These are phyloP conservation scores for Xeromyces bisporus DNA, from an alignment of 495 filamentous ascomycete genomes.

Conservation along the genomic window DNA sequence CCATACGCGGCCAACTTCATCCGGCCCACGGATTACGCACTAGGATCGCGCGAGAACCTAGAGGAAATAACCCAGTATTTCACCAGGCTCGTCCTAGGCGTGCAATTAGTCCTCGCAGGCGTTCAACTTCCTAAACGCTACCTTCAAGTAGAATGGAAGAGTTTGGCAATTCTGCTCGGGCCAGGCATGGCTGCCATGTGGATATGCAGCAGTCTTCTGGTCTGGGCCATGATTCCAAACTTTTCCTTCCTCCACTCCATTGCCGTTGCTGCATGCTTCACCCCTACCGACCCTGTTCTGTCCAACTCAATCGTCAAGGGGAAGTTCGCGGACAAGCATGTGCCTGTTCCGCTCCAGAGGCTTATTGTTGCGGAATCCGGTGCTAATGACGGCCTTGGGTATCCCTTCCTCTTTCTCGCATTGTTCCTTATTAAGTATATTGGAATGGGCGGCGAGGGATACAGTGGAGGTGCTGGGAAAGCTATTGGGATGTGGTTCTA, in stretches of 20 bases:
- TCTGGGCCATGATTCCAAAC: conserved; percentile 65
- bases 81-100: conserved; percentile 73
- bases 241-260: conserved; percentile 61
- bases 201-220: conserved; percentile 58
- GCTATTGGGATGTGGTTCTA: conserved; percentile 74
- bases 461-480: conserved; percentile 38
- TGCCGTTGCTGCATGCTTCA: conserved; percentile 67
- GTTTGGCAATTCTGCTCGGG: conserved; percentile 57
- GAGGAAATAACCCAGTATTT: conserved; percentile 63
- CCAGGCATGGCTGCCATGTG: conserved; percentile 85
- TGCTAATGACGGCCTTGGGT: conserved; percentile 86
- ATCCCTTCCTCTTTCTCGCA: conserved; percentile 75
- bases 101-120: conserved; percentile 79
- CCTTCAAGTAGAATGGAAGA: conserved; percentile 63
- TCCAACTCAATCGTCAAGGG: conserved; percentile 88
- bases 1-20: conserved; percentile 65
- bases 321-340: conserved; percentile 80
- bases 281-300: conserved; percentile 80
- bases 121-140: conserved; percentile 86
- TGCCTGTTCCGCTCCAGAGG: conserved; percentile 63
- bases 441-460: conserved; percentile 37
- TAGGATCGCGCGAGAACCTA: conserved; percentile 40
- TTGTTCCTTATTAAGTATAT: conserved; percentile 70
- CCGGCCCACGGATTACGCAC: conserved; percentile 58
- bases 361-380: conserved; percentile 86